phyloP scores from a whole-genome alignment of 2,329 filamentous ascomycete genomes.

The Fusarium subglutinans region DNA sequence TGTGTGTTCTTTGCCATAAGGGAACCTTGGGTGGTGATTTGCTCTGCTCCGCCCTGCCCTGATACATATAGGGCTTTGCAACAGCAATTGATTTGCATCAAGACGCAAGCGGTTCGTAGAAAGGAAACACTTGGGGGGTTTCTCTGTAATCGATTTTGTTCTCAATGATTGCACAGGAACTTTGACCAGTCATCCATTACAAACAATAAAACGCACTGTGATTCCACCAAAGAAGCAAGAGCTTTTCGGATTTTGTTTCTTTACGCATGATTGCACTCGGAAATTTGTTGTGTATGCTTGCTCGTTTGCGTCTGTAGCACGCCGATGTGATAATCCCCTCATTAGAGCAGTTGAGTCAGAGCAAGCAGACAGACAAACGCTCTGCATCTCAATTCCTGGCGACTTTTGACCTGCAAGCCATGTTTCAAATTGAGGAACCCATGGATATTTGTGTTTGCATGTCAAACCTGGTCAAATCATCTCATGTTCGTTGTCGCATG shows the following conservation, averaged over 20 bases:
- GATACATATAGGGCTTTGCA: not conserved
- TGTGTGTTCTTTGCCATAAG: not conserved
- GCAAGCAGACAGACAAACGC: not conserved
- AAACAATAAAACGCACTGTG: not conserved
- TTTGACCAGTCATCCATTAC: not conserved
- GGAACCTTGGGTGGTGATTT: not conserved
- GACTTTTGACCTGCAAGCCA: not conserved
- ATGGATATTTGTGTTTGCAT: not conserved
- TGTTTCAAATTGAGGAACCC: not conserved
- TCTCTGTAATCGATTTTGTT: not conserved
- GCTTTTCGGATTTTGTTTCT: not conserved
- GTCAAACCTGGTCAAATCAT: not conserved
- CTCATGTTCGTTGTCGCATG: not conserved
- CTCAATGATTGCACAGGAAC: not conserved
- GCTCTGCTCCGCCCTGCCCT: too few species aligned
- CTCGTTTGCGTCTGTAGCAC: not conserved
- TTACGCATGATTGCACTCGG: not conserved
- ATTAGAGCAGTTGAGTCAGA: not conserved
- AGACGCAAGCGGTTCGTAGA: not conserved
- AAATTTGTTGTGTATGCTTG: not conserved
- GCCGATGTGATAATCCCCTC: not conserved
- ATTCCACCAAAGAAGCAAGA: not conserved
- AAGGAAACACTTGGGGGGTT: not conserved
- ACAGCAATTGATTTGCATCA: not conserved
- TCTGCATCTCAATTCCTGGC: not conserved